Percentiles rank a stretch among this genome's conserved stretches.
Evolutionary conservation across 2,329 filamentous ascomycete species (phyloP).

Genomic region (Pseudopyrenochaeta lycopersici): DNA sequence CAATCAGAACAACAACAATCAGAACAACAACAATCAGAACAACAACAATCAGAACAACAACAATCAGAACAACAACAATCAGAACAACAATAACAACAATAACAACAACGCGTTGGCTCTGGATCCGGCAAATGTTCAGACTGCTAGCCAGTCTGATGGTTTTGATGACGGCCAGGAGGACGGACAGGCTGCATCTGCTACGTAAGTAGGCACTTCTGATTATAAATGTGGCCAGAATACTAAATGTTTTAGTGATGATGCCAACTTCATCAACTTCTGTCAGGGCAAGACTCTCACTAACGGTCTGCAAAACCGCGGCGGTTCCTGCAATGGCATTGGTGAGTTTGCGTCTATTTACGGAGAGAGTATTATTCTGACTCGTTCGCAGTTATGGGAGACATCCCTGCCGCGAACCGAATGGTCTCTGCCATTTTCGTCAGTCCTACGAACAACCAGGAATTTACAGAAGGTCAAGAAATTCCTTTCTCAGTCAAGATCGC

Average conservation of each 20-base stretch:
- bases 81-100: conserved; percentile 21
- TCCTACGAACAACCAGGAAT: conserved; percentile 54
- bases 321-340: conserved; percentile 66
- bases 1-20: conserved; percentile 17
- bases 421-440: conserved; percentile 62
- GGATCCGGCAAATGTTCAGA: conserved; percentile 54
- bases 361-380: neutral
- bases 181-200: conserved; percentile 57
- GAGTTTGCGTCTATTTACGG: conserved; percentile 18
- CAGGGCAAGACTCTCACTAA: conserved; percentile 64
- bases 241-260: conserved; percentile 50
- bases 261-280: conserved; percentile 71
- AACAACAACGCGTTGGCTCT: conserved; percentile 41
- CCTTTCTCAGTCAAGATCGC: conserved; percentile 58
- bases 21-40: conserved; percentile 21
- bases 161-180: conserved; percentile 47
- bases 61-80: conserved; percentile 14
- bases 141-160: conserved; percentile 52
- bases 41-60: conserved; percentile 9
- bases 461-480: conserved; percentile 56
- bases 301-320: conserved; percentile 59
- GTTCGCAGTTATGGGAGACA: conserved; percentile 62
- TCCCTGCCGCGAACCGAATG: conserved; percentile 63
- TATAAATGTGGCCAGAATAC: neutral
- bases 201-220: conserved; percentile 43